These are phyloP conservation scores for Calonectria henricotiae DNA, from an alignment of 2,329 filamentous ascomycete species.

Conservation along the genomic window DNA sequence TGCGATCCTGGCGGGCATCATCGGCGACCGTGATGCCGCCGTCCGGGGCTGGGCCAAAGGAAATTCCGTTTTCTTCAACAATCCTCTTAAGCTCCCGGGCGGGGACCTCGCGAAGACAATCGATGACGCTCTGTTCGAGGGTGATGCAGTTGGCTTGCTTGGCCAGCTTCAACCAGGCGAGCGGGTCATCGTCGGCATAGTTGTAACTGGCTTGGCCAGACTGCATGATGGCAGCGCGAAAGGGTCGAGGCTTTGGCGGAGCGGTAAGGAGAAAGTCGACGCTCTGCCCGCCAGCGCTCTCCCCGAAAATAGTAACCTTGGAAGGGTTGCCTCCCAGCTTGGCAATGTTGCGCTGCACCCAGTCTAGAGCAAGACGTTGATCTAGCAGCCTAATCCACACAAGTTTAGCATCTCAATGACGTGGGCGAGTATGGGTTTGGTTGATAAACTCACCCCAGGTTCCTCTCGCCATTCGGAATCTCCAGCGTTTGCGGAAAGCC, in stretches of 20 bases:
- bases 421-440: accelerated
- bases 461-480: constrained; percentile 41
- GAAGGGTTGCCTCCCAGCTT: constrained; percentile 65
- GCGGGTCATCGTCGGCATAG: neutral
- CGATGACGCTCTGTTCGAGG: constrained; percentile 25
- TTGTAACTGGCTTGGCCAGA: constrained; percentile 44
- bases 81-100: constrained; percentile 40
- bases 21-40: constrained; percentile 46
- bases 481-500: constrained; percentile 59
- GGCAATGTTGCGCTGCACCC: constrained; percentile 67
- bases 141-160: constrained; percentile 35
- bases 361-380: constrained; percentile 66
- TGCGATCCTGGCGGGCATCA: constrained; percentile 38
- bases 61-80: constrained; percentile 42
- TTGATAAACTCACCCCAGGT: constrained; percentile 46
- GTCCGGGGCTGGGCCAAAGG: constrained; percentile 47
- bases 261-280: constrained; percentile 58
- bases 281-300: constrained; percentile 72
- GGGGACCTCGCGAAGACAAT: constrained; percentile 50
- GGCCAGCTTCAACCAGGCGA: constrained; percentile 41
- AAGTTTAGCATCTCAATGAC: constrained; percentile 4
- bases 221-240: constrained; percentile 52
- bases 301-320: constrained; percentile 68
- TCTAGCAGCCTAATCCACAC: constrained; percentile 45
- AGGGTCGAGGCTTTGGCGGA: constrained; percentile 52